Evolutionary conservation across 2,329 filamentous ascomycete genomes (phyloP).

Genomic region (Penicillium sp.): DNA sequence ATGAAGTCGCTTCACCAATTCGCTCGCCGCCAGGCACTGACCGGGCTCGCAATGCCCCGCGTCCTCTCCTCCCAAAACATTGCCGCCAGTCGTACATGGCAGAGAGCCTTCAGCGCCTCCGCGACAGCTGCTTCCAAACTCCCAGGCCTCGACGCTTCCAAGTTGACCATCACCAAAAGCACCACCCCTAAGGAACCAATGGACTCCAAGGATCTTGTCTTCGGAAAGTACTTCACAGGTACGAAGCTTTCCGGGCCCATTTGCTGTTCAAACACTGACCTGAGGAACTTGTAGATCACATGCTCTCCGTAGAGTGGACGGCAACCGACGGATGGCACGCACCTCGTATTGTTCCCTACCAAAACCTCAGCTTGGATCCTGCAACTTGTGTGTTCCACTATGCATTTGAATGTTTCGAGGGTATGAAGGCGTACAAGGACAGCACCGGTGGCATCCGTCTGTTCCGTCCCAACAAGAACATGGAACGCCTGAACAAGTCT

Average conservation of each 20-base stretch:
- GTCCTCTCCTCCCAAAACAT: conserved; percentile 24
- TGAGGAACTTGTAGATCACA: conserved; percentile 69
- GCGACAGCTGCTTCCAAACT: conserved; percentile 42
- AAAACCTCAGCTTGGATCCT: conserved; percentile 94
- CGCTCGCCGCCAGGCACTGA: conserved; percentile 32
- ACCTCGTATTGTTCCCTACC: conserved; percentile 85
- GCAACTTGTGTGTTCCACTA: conserved; percentile 98
- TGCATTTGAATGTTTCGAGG: conserved; percentile 96
- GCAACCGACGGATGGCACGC: conserved; percentile 77
- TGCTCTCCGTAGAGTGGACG: conserved; percentile 94
- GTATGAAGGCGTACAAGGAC: conserved; percentile 99
- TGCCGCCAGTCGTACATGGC: conserved; percentile 43
- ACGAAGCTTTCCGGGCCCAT: conserved; percentile 15
- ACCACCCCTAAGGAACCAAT: conserved; percentile 70
- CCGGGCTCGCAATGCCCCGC: conserved; percentile 25
- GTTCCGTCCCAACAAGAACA: conserved; percentile 95
- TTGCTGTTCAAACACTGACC: conserved; percentile 19
- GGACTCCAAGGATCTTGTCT: conserved; percentile 79
- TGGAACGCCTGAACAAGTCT: conserved; percentile 90
- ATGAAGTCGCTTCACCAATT: conserved; percentile 41
- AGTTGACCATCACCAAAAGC: conserved; percentile 73
- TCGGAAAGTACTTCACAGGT: conserved; percentile 90
- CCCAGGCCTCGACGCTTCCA: conserved; percentile 71
- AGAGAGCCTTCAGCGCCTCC: conserved; percentile 49
- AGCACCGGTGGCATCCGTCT: conserved; percentile 73